Conservation (phyloP, 208 protist species). For the Trypanosoma melophagium region DNA sequence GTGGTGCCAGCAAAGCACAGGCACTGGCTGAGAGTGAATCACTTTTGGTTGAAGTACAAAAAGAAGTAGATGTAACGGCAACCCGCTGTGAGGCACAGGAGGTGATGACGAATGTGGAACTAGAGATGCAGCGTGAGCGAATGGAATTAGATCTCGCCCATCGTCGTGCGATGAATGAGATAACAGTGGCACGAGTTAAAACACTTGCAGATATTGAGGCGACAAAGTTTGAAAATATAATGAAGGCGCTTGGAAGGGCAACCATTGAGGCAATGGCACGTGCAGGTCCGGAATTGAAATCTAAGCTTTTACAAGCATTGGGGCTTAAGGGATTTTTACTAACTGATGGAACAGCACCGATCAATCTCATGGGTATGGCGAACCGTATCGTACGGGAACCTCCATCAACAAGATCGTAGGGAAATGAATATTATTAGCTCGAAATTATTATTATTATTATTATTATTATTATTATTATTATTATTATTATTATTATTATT, state of each 20-base stretch:
- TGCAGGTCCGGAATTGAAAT: conserved; percentile 88
- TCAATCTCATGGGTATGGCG: conserved; percentile 91
- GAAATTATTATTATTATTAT: neutral
- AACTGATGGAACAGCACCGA: conserved; percentile 76
- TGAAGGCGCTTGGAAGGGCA: conserved; percentile 81
- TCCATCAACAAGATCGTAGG: too few species aligned
- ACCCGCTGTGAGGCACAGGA: conserved; percentile 52
- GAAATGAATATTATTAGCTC: neutral
- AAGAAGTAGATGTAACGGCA: conserved; percentile 51
- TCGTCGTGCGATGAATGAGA: conserved; percentile 56
- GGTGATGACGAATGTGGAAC: conserved; percentile 48
- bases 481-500: too few species aligned
- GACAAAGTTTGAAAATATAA: conserved; percentile 71
- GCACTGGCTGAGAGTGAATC: conserved; percentile 75
- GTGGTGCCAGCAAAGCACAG: conserved; percentile 66
- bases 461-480: neutral
- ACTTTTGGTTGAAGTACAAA: conserved; percentile 51
- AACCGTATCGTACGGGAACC: conserved; percentile 55
- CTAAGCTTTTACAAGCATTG: conserved; percentile 64
- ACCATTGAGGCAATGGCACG: conserved; percentile 86
- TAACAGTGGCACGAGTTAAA: conserved; percentile 71
- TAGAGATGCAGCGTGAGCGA: conserved; percentile 48
- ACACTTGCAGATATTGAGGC: conserved; percentile 66
- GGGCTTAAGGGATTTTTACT: conserved; percentile 86
- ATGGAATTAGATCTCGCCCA: conserved; percentile 73